phyloP scores from a whole-genome alignment of 192 early-diverging fungal genomes.

The Chytriomyces hyalinus region DNA sequence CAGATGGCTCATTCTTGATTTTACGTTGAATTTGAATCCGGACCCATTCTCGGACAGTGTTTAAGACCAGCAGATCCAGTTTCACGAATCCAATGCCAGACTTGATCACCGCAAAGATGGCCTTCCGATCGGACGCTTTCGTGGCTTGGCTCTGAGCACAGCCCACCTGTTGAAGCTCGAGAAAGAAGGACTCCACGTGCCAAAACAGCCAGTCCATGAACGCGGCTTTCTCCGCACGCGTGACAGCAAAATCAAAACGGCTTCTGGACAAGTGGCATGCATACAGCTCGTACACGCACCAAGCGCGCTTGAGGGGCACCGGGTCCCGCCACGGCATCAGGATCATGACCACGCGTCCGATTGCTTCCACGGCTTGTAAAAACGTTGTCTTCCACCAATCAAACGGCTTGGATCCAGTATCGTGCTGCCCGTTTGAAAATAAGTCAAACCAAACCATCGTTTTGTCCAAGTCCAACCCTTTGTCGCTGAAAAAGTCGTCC shows the following conservation, averaged over 20 bases:
- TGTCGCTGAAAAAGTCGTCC: constrained; percentile 32
- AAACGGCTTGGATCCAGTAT: constrained; percentile 22
- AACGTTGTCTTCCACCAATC: constrained; percentile 38
- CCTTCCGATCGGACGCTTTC: background rate
- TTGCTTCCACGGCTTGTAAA: constrained; percentile 21
- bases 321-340: constrained; percentile 35
- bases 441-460: constrained; percentile 41
- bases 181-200: background rate
- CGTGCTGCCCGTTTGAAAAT: constrained; percentile 39
- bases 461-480: background rate
- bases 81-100: background rate
- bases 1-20: background rate
- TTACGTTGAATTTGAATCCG: background rate
- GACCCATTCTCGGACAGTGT: constrained; percentile 3
- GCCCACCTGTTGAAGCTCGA: background rate
- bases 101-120: background rate
- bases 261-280: constrained; percentile 2
- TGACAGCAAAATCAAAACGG: constrained; percentile 21
- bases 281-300: constrained; percentile 41
- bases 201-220: constrained; percentile 5
- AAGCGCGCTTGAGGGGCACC: constrained; percentile 22
- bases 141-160: background rate
- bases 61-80: background rate
- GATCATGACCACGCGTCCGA: constrained; percentile 40
- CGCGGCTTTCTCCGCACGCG: background rate